These are phyloP conservation scores for Clavispora asparagi DNA, from an alignment of 805 yeast species.

Conservation along the genomic window DNA sequence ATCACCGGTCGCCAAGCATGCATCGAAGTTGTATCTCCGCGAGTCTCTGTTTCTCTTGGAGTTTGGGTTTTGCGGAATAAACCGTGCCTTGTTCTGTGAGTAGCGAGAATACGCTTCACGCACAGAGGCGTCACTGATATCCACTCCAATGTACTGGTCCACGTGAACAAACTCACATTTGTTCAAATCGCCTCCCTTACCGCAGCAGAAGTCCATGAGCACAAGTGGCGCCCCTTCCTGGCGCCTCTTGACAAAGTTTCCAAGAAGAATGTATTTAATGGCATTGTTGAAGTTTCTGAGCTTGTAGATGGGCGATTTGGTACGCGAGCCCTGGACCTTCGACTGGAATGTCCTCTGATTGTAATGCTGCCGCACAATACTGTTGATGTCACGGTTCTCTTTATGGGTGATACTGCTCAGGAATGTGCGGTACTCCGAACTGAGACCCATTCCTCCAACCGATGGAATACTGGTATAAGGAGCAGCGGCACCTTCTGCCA, in stretches of 20 bases:
- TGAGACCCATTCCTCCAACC: slow-evolving; percentile 12
- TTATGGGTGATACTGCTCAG: slow-evolving; percentile 32
- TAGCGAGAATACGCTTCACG: slow-evolving; percentile 79
- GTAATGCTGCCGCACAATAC: slow-evolving; percentile 76
- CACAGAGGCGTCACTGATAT: slow-evolving; percentile 84
- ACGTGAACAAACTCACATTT: slow-evolving; percentile 78
- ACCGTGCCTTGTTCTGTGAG: slow-evolving; percentile 42
- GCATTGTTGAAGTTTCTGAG: slow-evolving; percentile 88
- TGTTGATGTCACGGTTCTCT: slow-evolving; percentile 45
- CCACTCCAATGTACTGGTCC: slow-evolving; percentile 81
- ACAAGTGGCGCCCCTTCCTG: slow-evolving; percentile 25
- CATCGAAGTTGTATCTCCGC: slow-evolving; percentile 60
- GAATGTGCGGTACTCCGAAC: slow-evolving; percentile 30
- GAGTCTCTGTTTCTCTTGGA: slow-evolving; percentile 23
- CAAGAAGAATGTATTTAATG: slow-evolving; percentile 79
- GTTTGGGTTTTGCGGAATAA: slow-evolving; percentile 23
- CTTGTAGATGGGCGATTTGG: slow-evolving; percentile 77
- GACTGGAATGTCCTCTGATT: slow-evolving; percentile 76
- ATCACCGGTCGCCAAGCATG: slow-evolving; percentile 88
- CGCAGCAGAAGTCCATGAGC: slow-evolving; percentile 88
- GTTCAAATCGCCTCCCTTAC: slow-evolving; percentile 95
- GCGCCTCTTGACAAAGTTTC: slow-evolving; percentile 49
- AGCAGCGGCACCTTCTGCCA: slow-evolving; percentile 10
- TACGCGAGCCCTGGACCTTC: slow-evolving; percentile 53
- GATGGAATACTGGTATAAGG: slow-evolving; percentile 14